Conservation (phyloP, 1,139 yeast species). For the Taiozyma sp. region DNA sequence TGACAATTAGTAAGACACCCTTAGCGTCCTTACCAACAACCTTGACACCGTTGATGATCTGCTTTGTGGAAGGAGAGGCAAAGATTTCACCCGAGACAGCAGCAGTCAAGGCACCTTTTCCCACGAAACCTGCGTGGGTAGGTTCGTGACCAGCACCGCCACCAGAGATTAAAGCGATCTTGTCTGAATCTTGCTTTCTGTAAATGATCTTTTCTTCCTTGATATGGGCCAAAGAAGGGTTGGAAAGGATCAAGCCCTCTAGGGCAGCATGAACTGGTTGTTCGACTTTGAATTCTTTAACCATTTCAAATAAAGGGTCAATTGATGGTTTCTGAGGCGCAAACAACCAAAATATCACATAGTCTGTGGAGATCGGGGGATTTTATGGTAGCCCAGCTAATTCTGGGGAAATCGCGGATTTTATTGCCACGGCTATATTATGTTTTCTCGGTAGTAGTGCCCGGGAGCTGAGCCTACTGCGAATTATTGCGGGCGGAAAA, state of each 20-base stretch:
- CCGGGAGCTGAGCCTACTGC: neutral
- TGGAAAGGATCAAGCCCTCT: constrained; percentile 62
- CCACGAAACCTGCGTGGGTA: constrained; percentile 87
- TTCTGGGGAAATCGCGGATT: too few species aligned
- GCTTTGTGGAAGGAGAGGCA: constrained; percentile 91
- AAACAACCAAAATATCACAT: neutral
- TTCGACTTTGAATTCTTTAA: constrained; percentile 31
- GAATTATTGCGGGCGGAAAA: neutral
- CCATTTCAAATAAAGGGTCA: constrained; percentile 4
- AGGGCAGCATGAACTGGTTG: constrained; percentile 66
- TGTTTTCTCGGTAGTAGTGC: neutral
- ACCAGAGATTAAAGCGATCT: constrained; percentile 76
- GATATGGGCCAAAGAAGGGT: constrained; percentile 60
- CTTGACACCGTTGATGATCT: constrained; percentile 65
- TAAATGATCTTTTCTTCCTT: constrained; percentile 68
- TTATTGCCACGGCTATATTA: too few species aligned
- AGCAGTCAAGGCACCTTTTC: constrained; percentile 73
- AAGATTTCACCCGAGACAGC: constrained; percentile 88
- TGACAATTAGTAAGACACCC: constrained; percentile 75
- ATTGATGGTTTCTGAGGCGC: neutral
- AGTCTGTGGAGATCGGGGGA: neutral
- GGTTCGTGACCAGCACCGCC: constrained; percentile 99
- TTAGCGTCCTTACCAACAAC: constrained; percentile 39
- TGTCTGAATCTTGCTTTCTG: constrained; percentile 34
- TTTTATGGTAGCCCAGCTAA: neutral